A percentile compares a stretch with the other conserved stretches of the same genome.
These are phyloP conservation scores for Rhodotorula taiwanensis DNA, from an alignment of 768 basidiomycete genomes.

Conservation along the genomic window DNA sequence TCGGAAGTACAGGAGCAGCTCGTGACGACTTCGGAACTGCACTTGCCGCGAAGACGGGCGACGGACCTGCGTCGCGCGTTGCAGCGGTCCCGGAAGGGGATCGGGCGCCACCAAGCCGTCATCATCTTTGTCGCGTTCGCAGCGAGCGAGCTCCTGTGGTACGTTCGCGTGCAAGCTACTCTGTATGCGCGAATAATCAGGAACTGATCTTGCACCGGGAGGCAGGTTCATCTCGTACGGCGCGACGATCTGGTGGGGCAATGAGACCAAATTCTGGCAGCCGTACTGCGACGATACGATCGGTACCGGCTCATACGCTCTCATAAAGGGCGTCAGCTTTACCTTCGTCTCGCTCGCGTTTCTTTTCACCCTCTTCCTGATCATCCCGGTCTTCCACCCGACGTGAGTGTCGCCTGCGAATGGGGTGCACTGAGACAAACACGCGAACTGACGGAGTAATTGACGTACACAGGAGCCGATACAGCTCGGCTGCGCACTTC, in stretches of 20 bases:
- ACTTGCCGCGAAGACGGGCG: no score
- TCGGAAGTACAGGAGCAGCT: no score
- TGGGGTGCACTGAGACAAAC: no score
- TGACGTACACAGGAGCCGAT: no score
- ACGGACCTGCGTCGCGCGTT: neutral
- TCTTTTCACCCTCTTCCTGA: neutral
- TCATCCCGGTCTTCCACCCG: neutral
- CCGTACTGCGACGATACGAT: slow-evolving; percentile 1
- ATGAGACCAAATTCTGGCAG: neutral
- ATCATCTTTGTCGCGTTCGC: neutral
- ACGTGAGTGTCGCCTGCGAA: no score
- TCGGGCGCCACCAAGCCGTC: neutral
- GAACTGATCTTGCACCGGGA: no score
- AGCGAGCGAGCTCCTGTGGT: neutral
- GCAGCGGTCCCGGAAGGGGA: neutral
- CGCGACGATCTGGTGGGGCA: slow-evolving; percentile 3
- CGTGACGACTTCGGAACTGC: neutral
- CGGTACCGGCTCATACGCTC: neutral
- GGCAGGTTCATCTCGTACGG: slow-evolving; percentile 4
- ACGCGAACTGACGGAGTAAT: no score
- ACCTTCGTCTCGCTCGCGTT: neutral
- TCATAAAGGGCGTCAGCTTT: neutral
- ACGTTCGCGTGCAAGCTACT: neutral
- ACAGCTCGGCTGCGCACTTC: slow-evolving; percentile 7
- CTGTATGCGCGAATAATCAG: no score